A percentile compares a stretch with the other conserved stretches of the same genome.
These are phyloP conservation scores for Saururus chinensis DNA, from an alignment of 164 flowering plant genomes.

Conservation along the genomic window DNA sequence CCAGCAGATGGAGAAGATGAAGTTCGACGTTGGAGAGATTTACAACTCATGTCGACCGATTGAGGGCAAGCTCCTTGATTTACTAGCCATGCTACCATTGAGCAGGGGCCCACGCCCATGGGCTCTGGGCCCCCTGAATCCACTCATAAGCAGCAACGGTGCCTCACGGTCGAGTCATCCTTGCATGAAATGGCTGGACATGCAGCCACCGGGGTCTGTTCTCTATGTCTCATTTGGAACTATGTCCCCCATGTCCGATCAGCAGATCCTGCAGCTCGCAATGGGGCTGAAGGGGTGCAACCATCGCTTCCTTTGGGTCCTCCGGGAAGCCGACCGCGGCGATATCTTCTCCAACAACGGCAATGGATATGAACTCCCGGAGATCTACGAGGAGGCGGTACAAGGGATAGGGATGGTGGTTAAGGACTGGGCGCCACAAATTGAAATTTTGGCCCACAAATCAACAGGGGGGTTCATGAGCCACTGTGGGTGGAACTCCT, in stretches of 20 bases:
- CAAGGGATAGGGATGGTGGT: slow-evolving; percentile 24
- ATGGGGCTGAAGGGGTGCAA: slow-evolving; percentile 35
- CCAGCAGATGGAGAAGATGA: not conserved
- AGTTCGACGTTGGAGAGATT: slow-evolving; percentile 22
- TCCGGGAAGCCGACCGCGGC: slow-evolving; percentile 52
- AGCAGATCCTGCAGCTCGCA: slow-evolving; percentile 41
- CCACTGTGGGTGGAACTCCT: slow-evolving; percentile 60
- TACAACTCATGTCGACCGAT: slow-evolving; percentile 37
- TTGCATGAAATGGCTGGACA: slow-evolving; percentile 48
- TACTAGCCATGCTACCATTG: slow-evolving; percentile 9
- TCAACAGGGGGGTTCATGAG: slow-evolving; percentile 46
- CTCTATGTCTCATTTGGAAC: slow-evolving; percentile 56
- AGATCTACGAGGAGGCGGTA: slow-evolving; percentile 37
- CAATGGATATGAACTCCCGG: slow-evolving; percentile 20
- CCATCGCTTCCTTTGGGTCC: slow-evolving; percentile 51
- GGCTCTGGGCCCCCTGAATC: slow-evolving; percentile 49
- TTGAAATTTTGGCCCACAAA: slow-evolving; percentile 32
- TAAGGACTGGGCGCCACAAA: slow-evolving; percentile 50
- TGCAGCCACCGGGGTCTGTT: slow-evolving; percentile 31
- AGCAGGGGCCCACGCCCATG: slow-evolving; percentile 12
- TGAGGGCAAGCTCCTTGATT: slow-evolving; percentile 32
- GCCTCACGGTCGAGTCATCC: slow-evolving; percentile 11
- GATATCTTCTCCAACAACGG: slow-evolving; percentile 3
- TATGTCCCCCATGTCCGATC: slow-evolving; percentile 23
- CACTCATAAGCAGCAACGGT: slow-evolving; percentile 5